These are phyloP conservation scores for Drechslerella dactyloides DNA, from an alignment of 2,329 filamentous ascomycete species.

Conservation along the genomic window DNA sequence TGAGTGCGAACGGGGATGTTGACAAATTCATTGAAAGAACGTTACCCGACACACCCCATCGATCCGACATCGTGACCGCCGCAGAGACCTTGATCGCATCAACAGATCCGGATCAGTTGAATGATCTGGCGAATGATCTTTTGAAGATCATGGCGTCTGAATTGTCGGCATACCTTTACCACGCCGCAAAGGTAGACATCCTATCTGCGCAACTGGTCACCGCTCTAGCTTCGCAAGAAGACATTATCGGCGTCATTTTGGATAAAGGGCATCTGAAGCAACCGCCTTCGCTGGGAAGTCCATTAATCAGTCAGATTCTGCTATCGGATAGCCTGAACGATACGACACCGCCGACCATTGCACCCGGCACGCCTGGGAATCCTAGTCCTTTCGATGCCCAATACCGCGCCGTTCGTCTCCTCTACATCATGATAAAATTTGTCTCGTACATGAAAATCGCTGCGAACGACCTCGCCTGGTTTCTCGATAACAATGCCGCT, in stretches of 20 bases:
- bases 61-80: background rate
- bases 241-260: background rate
- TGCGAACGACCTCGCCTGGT: background rate
- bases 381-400: background rate
- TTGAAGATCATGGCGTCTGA: background rate
- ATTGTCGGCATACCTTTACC: slow-evolving; percentile 7
- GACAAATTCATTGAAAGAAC: slow-evolving; percentile 2
- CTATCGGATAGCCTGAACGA: background rate
- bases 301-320: background rate
- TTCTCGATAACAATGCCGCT: background rate
- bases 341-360: background rate
- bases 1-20: background rate
- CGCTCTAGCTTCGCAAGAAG: background rate
- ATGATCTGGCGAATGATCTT: background rate
- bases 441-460: slow-evolving; percentile 2
- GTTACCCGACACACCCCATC: background rate
- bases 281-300: background rate
- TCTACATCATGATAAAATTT: slow-evolving; percentile 4
- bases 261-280: background rate
- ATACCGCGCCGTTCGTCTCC: background rate
- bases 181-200: background rate
- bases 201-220: background rate
- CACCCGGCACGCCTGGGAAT: background rate
- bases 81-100: background rate
- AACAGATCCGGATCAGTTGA: background rate